Base-by-base conservation (phyloP, 1,139 yeast genomes). In the Kurtzmaniella quercitrusa region DNA sequence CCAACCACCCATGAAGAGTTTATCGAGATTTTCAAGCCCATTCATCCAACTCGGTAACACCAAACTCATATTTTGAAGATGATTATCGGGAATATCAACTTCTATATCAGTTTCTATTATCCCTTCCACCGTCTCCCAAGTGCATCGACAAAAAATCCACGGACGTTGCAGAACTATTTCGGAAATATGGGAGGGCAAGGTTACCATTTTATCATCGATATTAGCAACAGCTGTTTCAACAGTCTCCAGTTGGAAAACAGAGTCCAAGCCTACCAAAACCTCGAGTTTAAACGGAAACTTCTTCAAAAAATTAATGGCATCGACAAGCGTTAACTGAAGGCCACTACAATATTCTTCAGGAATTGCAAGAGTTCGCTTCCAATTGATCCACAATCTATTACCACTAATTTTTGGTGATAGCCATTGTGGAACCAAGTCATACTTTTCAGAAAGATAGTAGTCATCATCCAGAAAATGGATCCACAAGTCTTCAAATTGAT, bases 401-500 rank as follows among this genome's bases (percentile, higher is more conserved):
- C 56, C 51, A 0, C 76, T 61, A 26, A 57, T 57, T 4, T 55
- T 61, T 0, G 78, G 78, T 9, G 59, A 60, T 8, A 76, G 49
- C 74, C 78, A 73, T 1, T 61, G 64, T 0, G 79, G 80, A 1
- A 74, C 44, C 2, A 51, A 44, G 11, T 74, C 73, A 33, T 73
- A 65, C 2, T 74, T 67, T 45, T 77, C 80, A 9, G 76, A 70
- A 41, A 82, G 55, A 3, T 82, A 43, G 39, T 78, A 73, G 47
- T 83, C 88, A 2, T 80, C 78, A 40, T 76, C 83, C 1, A 74
- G 70, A 1, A 77, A 49, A 42, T 75, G 78, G 8, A 80, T 63
- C 51, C 61, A 76, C 2, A 76, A 48, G 41, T 75, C 63, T 11
- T 32, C 20, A n/a, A 23, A 38, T 21, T 11, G 30, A 26, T 19